Base-by-base conservation (phyloP, 192 early-diverging fungal genomes). In the Mortierella alpina region DNA sequence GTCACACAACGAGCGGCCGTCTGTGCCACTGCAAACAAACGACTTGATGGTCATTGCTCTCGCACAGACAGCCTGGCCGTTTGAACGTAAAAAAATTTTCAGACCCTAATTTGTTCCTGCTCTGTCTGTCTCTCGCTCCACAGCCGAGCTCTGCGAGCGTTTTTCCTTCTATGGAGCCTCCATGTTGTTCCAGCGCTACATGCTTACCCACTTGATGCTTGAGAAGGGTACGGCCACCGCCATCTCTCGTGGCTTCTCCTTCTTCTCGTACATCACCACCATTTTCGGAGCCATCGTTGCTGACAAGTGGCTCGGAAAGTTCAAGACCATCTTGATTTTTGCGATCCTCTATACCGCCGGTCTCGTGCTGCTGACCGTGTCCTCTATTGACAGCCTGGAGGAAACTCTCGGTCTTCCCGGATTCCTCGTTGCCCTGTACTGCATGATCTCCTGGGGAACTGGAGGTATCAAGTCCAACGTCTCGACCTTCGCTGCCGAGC, bases 381-480 rank as follows among this genome's bases (percentile, higher is more conserved):
- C 90, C 10, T 82, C 90, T 15, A 81, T 90, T n/a, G 82, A 76
- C 18, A 81, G 84, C 2, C 87, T 89, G 50, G 85, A 68, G 57
- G 74, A 82, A 50, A 82, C 84, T 12, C 78, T 84, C 44, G 88
- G 86, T 0, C 65, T 88, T 12, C 90, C 90, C 9, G 90, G 90
- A 12, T 66, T 90, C 66, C 45, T 90, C 11, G 81, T 90, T 47
- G 75, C 88, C 42, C 87, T 90, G 75, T 86, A 89, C 51, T 80
- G 77, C 70, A 82, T 85, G 46, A 87, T 91, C 75, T 89, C 86
- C 4, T 74, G 88, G 62, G 90, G 86, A 45, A 91, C 90, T 44
- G 90, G 90, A 31, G 89, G 90, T 47, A 88, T 91, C 76, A 91
- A 91, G 81, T 72, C 90, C 48, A 89, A 89, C 71, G 90, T 91